phyloP scores from a whole-genome alignment of 2,329 filamentous ascomycete genomes.

The Acrocalymma vagum region DNA sequence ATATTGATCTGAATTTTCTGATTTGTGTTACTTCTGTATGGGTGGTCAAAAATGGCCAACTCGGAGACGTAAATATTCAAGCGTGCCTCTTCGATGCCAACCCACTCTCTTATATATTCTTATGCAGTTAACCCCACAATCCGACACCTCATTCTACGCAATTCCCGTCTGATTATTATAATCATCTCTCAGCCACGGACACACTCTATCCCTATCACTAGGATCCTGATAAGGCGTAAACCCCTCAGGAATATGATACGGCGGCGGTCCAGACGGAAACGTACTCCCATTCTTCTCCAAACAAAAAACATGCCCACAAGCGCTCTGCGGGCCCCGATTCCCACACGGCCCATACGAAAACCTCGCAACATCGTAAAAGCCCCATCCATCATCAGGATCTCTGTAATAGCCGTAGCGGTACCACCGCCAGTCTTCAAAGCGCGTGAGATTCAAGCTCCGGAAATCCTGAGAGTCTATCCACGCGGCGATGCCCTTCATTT shows the following conservation, averaged over 20 bases:
- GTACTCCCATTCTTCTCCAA: slow-evolving; percentile 4
- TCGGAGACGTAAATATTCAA: too few relatives aligned
- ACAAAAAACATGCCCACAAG: slow-evolving; percentile 7
- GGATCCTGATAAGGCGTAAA: slow-evolving; percentile 11
- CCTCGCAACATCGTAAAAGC: slow-evolving; percentile 7
- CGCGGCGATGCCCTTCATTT: slow-evolving; percentile 3
- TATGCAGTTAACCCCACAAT: too few relatives aligned
- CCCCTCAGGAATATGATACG: slow-evolving; percentile 5
- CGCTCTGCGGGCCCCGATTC: slow-evolving; percentile 12
- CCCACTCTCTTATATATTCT: too few relatives aligned
- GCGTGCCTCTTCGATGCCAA: too few relatives aligned
- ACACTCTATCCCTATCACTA: slow-evolving; percentile 8
- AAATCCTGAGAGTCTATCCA: slow-evolving; percentile 3
- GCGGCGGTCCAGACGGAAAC: not conserved
- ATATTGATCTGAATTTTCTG: too few relatives aligned
- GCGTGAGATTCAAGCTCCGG: not conserved
- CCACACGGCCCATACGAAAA: slow-evolving; percentile 12
- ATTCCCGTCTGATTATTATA: too few relatives aligned
- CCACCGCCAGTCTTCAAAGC: slow-evolving; percentile 4
- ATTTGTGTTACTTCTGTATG: too few relatives aligned
- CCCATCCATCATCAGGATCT: slow-evolving; percentile 12
- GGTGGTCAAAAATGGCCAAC: too few relatives aligned
- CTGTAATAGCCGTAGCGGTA: slow-evolving; percentile 6
- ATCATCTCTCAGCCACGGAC: slow-evolving; percentile 11
- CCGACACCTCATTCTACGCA: too few relatives aligned